These are phyloP conservation scores for Pyrenula aspistea DNA, from an alignment of 495 filamentous ascomycete species.

Conservation along the genomic window DNA sequence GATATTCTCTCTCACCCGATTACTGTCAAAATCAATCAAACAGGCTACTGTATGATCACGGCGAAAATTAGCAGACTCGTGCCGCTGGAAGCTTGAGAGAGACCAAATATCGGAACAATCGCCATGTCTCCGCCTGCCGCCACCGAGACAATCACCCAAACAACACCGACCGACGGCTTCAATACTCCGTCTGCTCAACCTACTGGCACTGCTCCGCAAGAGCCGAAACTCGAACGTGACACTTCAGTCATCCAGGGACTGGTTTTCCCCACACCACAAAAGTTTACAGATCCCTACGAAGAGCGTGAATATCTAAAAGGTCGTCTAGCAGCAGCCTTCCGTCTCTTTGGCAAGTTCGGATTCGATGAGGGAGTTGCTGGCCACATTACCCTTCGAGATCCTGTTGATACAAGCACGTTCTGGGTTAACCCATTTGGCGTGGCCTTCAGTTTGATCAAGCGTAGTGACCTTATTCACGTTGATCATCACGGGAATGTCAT, in stretches of 20 bases:
- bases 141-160: slow-evolving; percentile 16
- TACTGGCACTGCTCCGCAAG: slow-evolving; percentile 8
- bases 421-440: slow-evolving; percentile 77
- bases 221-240: slow-evolving; percentile 25
- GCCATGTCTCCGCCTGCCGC: slow-evolving; percentile 20
- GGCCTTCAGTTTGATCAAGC: slow-evolving; percentile 56
- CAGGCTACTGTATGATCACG: too few relatives aligned
- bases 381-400: slow-evolving; percentile 53
- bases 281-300: slow-evolving; percentile 46
- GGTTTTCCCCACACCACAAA: slow-evolving; percentile 35
- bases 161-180: slow-evolving; percentile 8
- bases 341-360: slow-evolving; percentile 57
- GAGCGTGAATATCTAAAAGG: slow-evolving; percentile 57
- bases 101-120: slow-evolving; percentile 1
- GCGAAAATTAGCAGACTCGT: too few relatives aligned
- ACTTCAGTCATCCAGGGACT: slow-evolving; percentile 6
- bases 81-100: too few relatives aligned
- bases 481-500: slow-evolving; percentile 53
- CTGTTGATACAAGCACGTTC: slow-evolving; percentile 55
- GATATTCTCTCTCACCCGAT: too few relatives aligned
- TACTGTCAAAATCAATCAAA: too few relatives aligned
- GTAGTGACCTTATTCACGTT: slow-evolving; percentile 61
- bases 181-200: slow-evolving; percentile 10
- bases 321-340: slow-evolving; percentile 51
- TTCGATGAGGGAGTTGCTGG: slow-evolving; percentile 54